Conservation (phyloP, 306 rosid genomes). For the Quercus parvula region DNA sequence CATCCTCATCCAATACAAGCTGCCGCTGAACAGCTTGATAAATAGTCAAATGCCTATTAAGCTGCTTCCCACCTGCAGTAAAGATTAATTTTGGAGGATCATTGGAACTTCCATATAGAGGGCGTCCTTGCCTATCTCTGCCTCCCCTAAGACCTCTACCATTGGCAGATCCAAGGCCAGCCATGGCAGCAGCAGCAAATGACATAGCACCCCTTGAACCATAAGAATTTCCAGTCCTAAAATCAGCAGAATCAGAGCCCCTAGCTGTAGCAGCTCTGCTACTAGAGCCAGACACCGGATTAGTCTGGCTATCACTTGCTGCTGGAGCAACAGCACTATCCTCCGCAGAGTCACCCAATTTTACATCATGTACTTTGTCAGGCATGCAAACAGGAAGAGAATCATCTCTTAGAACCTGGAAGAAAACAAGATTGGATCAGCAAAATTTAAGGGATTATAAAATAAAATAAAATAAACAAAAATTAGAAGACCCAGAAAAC, state of each 20-base stretch:
- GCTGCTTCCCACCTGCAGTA: constrained; percentile 91
- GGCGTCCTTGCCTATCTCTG: constrained; percentile 83
- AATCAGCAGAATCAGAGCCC: constrained; percentile 71
- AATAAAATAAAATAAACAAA: not conserved
- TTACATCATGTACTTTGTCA: constrained; percentile 95
- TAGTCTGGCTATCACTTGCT: constrained; percentile 64
- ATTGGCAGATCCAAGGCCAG: constrained; percentile 90
- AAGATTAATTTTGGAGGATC: constrained; percentile 81
- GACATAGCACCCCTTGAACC: constrained; percentile 92
- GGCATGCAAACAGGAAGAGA: constrained; percentile 92
- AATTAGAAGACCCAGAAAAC: constrained; percentile 18
- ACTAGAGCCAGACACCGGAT: constrained; percentile 84
- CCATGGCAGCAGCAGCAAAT: constrained; percentile 99
- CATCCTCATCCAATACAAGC: constrained; percentile 90
- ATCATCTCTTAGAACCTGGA: constrained; percentile 86
- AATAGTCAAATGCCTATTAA: constrained; percentile 85
- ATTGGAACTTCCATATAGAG: constrained; percentile 57
- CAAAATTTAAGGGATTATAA: not conserved
- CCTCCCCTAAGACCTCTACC: constrained; percentile 85
- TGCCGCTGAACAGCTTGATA: constrained; percentile 97
- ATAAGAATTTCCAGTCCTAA: constrained; percentile 68
- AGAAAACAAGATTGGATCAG: not conserved
- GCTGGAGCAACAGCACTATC: constrained; percentile 62
- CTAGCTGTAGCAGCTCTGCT: constrained; percentile 74
- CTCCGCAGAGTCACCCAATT: constrained; percentile 82